Evolutionary conservation across 1,139 yeast genomes (phyloP), one percentile per base, ranked within the genome.

Genomic region (Geotrichum klebahnii): DNA sequence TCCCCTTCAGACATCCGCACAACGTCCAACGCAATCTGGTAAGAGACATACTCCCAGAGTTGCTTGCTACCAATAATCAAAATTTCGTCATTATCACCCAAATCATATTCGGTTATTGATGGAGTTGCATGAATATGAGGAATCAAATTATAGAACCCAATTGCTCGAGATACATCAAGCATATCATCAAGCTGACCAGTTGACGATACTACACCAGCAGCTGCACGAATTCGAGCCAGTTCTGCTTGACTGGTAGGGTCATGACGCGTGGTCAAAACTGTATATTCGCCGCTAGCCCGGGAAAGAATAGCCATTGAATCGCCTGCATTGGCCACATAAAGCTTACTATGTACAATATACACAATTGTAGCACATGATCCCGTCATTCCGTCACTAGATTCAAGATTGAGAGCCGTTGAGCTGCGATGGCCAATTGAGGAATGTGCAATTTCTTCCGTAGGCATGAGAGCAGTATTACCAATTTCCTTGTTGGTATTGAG

Each of bases 71-170:
- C 97, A 58, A 92, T 70, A n/a, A 94, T 84, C 38, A 92, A 70
- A 76, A 86, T 80, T 56, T 89, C 97, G 62, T 89, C 95, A 16
- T 82, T 80, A 43, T 81, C 78, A 0, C 84, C 76, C 34, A 89
- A 66, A 26, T 78, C 76, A 26, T 81, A 71, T 51, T 79, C 80
- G 8, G 79, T 74, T 35, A 89, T 80, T 60, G 82, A 83, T 0
- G 98, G 97, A 0, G 89, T 90, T 0, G 96, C 86, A 62, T 86
- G 88, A 29, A 94, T 81, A 64, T 88, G 96, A 0, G 97, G 97
- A 48, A 89, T 75, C 59, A 84, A 75, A 58, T 87, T 84, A 66
- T 84, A 83, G 65, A 86, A 90, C 0, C 99, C 98, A 50, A 88
- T 89, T 28, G 96, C 96, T 59, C 98, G 78, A 1, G 97, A 86